Conservation (phyloP, 208 protist genomes). For the Balamuthia mandrillaris region DNA sequence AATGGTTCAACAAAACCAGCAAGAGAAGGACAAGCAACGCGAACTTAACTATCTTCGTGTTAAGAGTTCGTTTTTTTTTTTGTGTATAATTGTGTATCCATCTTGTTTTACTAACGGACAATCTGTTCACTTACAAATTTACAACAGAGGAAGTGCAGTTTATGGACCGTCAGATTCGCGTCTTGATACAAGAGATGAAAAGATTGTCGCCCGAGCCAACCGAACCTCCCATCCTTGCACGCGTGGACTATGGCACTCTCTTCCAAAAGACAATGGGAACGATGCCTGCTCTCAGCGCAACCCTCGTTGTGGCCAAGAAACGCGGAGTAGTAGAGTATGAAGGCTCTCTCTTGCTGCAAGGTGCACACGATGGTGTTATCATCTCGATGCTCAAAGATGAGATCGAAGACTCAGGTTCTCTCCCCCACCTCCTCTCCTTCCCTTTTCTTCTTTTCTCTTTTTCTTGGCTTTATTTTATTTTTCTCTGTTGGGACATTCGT, state of each 20-base stretch:
- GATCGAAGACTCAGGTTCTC: neutral
- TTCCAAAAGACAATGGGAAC: constrained; percentile 3
- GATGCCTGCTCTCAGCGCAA: constrained; percentile 12
- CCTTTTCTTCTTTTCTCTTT: neutral
- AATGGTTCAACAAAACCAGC: no score
- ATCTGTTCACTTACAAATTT: no score
- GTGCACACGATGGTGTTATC: constrained; percentile 2
- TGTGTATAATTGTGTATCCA: no score
- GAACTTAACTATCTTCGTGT: no score
- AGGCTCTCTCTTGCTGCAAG: neutral
- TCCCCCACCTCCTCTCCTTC: neutral
- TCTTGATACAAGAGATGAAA: no score
- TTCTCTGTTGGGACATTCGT: neutral
- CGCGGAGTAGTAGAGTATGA: neutral
- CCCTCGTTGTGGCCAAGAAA: constrained; percentile 32
- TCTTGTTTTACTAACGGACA: no score
- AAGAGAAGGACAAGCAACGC: no score
- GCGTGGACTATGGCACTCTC: neutral
- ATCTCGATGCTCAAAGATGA: constrained; percentile 13
- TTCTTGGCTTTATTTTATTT: neutral
- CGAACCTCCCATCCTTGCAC: no score
- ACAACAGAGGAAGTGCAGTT: no score
- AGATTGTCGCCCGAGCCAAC: no score
- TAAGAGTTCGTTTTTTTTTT: no score
- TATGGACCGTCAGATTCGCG: no score